phyloP scores from a whole-genome alignment of 495 filamentous ascomycete genomes.

The Xylaria cubensis region DNA sequence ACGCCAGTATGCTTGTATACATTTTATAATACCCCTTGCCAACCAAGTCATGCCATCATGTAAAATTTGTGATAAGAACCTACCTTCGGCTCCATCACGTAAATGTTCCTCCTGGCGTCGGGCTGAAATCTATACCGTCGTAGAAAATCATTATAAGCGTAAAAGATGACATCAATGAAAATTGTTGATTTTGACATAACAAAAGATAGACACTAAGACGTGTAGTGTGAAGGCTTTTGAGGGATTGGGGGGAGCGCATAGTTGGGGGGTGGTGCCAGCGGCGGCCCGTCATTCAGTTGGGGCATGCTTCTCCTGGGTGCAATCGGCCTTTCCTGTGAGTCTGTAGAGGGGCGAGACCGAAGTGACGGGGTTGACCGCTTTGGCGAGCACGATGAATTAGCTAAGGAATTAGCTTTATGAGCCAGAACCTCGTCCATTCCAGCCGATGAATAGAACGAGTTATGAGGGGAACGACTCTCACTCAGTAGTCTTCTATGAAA shows the following conservation, averaged over 20 bases:
- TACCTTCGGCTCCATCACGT: not conserved
- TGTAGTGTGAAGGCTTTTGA: slow-evolving; percentile 27
- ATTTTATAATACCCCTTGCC: not conserved
- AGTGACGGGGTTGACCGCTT: slow-evolving; percentile 39
- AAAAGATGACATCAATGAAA: slow-evolving; percentile 14
- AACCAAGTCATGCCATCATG: slow-evolving; percentile 14
- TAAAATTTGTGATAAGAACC: slow-evolving; percentile 19
- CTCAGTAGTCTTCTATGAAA: slow-evolving; percentile 26
- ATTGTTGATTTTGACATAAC: slow-evolving; percentile 2
- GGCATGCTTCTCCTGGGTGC: slow-evolving; percentile 63
- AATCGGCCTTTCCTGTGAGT: slow-evolving; percentile 40
- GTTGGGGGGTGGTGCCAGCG: slow-evolving; percentile 67
- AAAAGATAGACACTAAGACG: slow-evolving; percentile 9
- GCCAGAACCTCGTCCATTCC: slow-evolving; percentile 16
- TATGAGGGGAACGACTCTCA: slow-evolving; percentile 28
- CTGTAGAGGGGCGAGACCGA: slow-evolving; percentile 36
- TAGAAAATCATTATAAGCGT: slow-evolving; percentile 16
- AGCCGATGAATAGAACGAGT: slow-evolving; percentile 24
- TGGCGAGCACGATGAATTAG: slow-evolving; percentile 30
- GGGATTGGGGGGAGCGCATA: slow-evolving; percentile 70
- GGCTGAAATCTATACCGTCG: not conserved
- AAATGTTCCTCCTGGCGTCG: not conserved
- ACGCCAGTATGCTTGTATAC: slow-evolving; percentile 12
- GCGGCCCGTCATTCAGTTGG: slow-evolving; percentile 63
- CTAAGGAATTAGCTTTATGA: not conserved